Evolutionary conservation across 2,329 filamentous ascomycete genomes (phyloP).

Genomic region (Alternaria conjuncta): DNA sequence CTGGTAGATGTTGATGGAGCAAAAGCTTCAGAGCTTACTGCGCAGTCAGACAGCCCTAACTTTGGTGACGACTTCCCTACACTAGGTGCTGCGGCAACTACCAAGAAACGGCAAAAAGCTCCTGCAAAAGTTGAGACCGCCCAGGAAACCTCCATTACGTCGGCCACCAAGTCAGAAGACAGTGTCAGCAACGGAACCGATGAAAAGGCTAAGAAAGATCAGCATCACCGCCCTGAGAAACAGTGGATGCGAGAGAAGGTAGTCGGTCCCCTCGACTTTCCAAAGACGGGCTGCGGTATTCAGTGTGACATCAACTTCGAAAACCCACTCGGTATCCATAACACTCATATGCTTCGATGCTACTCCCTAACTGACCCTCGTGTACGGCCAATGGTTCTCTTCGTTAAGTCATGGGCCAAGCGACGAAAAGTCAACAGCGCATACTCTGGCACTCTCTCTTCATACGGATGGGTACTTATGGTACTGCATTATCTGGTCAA

Average conservation of each 20-base stretch:
- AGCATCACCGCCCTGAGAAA: conserved; percentile 33
- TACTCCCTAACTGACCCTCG: conserved; percentile 81
- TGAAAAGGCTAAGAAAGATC: conserved; percentile 14
- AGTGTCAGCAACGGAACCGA: conserved; percentile 10
- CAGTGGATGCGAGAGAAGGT: conserved; percentile 56
- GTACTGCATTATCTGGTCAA: conserved; percentile 90
- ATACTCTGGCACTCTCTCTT: conserved; percentile 84
- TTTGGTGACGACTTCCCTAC: conserved; percentile 10
- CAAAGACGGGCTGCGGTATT: conserved; percentile 77
- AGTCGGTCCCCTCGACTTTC: conserved; percentile 71
- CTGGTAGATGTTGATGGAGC: conserved; percentile 12
- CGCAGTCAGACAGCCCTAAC: conserved; percentile 10
- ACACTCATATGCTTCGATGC: conserved; percentile 80
- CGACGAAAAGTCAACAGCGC: conserved; percentile 83
- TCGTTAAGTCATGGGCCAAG: conserved; percentile 92
- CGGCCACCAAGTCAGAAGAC: conserved; percentile 3
- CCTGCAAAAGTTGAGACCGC: conserved; percentile 3
- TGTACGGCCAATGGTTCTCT: conserved; percentile 78
- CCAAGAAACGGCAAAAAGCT: conserved; percentile 5
- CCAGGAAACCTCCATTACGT: conserved; percentile 23
- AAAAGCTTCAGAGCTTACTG: conserved; percentile 11
- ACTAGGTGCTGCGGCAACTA: conserved; percentile 1
- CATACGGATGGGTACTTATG: conserved; percentile 93
- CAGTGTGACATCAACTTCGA: conserved; percentile 94
- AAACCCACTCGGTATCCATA: conserved; percentile 81